These are phyloP conservation scores for Balansia obtecta DNA, from an alignment of 2,329 filamentous ascomycete genomes.

Conservation along the genomic window DNA sequence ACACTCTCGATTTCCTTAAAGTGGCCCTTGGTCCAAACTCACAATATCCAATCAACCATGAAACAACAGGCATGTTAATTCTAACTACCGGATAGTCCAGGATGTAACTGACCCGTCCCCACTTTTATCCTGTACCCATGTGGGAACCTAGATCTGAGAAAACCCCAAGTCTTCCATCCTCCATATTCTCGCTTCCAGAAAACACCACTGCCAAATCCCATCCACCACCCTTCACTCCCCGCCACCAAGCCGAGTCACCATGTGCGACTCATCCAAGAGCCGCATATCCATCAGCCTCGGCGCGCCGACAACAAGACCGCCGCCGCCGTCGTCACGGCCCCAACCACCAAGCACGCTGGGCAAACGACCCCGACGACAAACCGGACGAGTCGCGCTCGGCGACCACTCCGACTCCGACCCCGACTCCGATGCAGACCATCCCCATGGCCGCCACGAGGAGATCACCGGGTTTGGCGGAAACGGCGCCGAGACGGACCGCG, in stretches of 20 bases:
- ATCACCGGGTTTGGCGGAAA: conserved; percentile 40
- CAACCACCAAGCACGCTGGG: conserved; percentile 32
- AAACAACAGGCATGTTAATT: too few relatives aligned
- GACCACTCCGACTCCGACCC: conserved; percentile 32
- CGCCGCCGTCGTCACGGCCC: conserved; percentile 11
- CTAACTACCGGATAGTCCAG: too few relatives aligned
- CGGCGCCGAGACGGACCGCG: conserved; percentile 26
- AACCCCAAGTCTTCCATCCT: too few relatives aligned
- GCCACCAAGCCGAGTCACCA: conserved; percentile 9
- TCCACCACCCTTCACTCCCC: background rate
- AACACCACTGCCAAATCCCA: background rate
- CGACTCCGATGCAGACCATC: conserved; percentile 23
- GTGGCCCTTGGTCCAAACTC: too few relatives aligned
- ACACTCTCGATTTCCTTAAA: too few relatives aligned
- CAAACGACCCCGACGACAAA: conserved; percentile 33
- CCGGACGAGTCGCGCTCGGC: conserved; percentile 19
- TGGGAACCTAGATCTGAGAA: too few relatives aligned
- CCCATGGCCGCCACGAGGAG: conserved; percentile 25
- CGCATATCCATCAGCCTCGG: conserved; percentile 40
- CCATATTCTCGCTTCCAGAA: too few relatives aligned
- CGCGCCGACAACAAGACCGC: background rate
- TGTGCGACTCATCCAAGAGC: conserved; percentile 25
- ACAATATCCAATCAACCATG: too few relatives aligned
- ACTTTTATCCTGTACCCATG: too few relatives aligned
- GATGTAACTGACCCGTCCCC: too few relatives aligned